These are phyloP conservation scores for Herpotrichia juniperi DNA, from an alignment of 2,329 filamentous ascomycete species.

Conservation along the genomic window DNA sequence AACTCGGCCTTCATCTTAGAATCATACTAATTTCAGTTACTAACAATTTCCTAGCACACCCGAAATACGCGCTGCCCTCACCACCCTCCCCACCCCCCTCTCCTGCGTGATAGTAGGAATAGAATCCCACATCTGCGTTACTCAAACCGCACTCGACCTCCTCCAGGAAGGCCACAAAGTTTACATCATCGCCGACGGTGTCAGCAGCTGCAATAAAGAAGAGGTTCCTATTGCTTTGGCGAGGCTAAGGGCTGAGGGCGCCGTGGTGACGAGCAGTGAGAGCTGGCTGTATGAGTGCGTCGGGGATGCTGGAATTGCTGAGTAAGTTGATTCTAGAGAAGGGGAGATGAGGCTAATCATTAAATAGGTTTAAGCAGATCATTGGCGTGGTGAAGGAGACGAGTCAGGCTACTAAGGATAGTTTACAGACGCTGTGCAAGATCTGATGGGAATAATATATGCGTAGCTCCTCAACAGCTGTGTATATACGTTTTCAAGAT, in stretches of 20 bases:
- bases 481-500: too few relatives aligned
- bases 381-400: slow-evolving; percentile 80
- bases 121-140: slow-evolving; percentile 92
- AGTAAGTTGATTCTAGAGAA: slow-evolving; percentile 43
- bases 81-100: slow-evolving; percentile 38
- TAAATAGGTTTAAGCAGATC: slow-evolving; percentile 69
- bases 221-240: slow-evolving; percentile 82
- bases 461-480: too few relatives aligned
- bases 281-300: slow-evolving; percentile 88
- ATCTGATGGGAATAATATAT: too few relatives aligned
- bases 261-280: slow-evolving; percentile 84
- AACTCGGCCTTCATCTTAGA: too few relatives aligned
- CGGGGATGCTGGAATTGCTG: slow-evolving; percentile 75
- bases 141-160: slow-evolving; percentile 83
- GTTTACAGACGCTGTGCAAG: slow-evolving; percentile 70
- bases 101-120: slow-evolving; percentile 83
- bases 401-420: slow-evolving; percentile 70
- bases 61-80: slow-evolving; percentile 59
- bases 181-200: slow-evolving; percentile 86
- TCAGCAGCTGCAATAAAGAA: slow-evolving; percentile 83
- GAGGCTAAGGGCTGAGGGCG: slow-evolving; percentile 76
- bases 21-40: too few relatives aligned
- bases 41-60: slow-evolving; percentile 57
- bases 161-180: slow-evolving; percentile 77
- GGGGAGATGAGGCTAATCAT: neutral